Evolutionary conservation across 2,329 filamentous ascomycete species (phyloP).

Genomic region (Claviceps capensis): DNA sequence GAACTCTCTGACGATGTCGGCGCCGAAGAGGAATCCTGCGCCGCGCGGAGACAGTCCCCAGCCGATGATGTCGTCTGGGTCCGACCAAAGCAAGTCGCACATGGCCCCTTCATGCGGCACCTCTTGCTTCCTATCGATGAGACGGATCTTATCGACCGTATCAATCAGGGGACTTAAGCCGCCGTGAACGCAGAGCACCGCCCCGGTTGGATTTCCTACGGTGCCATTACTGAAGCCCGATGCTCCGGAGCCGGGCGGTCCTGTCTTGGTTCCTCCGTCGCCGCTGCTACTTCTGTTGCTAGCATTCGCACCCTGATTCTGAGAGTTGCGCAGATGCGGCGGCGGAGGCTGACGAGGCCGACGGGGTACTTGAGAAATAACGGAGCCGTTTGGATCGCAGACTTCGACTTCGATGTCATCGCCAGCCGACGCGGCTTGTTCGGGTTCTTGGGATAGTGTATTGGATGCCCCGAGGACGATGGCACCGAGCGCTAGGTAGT

Average conservation of each 20-base stretch:
- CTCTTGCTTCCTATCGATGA: constrained; percentile 94
- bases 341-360: constrained; percentile 16
- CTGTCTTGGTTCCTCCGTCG: constrained; percentile 29
- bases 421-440: constrained; percentile 35
- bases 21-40: constrained; percentile 88
- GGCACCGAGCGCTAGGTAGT: constrained; percentile 84
- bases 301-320: constrained; percentile 11
- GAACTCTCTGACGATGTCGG: constrained; percentile 90
- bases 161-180: constrained; percentile 86
- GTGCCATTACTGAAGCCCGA: constrained; percentile 52
- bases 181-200: constrained; percentile 90
- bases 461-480: constrained; percentile 79
- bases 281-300: constrained; percentile 4
- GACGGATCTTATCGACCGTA: constrained; percentile 84
- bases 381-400: constrained; percentile 66
- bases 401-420: constrained; percentile 87
- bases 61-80: constrained; percentile 93
- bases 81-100: constrained; percentile 97
- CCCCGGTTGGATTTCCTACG: constrained; percentile 58
- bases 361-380: constrained; percentile 60
- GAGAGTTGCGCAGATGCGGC: neutral
- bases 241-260: constrained; percentile 68
- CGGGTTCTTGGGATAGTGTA: constrained; percentile 32
- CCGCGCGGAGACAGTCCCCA: constrained; percentile 92
- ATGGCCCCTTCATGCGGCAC: constrained; percentile 97